A percentile compares a stretch with the other conserved stretches of the same genome.
phyloP scores from a whole-genome alignment of 768 basidiomycete genomes.

The Leccinellum rugosiceps region DNA sequence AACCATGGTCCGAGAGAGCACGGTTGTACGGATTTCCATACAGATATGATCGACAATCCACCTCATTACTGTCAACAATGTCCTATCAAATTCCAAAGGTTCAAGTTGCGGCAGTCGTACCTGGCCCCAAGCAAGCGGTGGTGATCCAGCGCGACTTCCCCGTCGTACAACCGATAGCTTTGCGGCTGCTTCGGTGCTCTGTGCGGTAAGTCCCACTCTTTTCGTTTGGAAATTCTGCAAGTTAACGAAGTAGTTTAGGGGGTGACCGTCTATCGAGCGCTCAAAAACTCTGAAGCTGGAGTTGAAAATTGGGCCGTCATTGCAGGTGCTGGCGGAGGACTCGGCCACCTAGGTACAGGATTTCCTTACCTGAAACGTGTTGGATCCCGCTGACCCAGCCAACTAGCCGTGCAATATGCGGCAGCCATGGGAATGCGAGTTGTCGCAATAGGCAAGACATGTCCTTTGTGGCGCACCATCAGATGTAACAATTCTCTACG shows the following conservation, averaged over 20 bases:
- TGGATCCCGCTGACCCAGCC: background rate
- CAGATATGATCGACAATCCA: no score
- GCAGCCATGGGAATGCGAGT: constrained; percentile 72
- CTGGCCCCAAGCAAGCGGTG: constrained; percentile 28
- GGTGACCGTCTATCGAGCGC: constrained; percentile 81
- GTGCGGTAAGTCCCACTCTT: constrained; percentile 45
- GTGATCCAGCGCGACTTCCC: constrained; percentile 43
- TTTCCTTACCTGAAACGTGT: no score
- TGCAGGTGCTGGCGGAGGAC: constrained; percentile 73
- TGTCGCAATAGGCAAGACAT: constrained; percentile 58
- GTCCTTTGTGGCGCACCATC: background rate
- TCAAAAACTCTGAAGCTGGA: constrained; percentile 64
- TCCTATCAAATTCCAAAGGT: constrained; percentile 35
- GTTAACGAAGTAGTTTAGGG: constrained; percentile 39
- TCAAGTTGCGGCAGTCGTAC: constrained; percentile 41
- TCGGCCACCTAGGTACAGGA: constrained; percentile 68
- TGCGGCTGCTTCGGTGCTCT: constrained; percentile 71
- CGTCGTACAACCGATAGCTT: constrained; percentile 56
- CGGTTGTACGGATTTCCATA: no score
- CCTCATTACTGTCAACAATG: background rate
- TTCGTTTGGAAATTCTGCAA: no score
- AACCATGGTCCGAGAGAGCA: no score
- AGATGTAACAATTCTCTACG: background rate
- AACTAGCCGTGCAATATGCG: constrained; percentile 78
- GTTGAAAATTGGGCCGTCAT: constrained; percentile 76